Evolutionary conservation across 257 asterid genomes (phyloP), one percentile per base, ranked within the genome.

Genomic region (Solanum bulbocastanum): DNA sequence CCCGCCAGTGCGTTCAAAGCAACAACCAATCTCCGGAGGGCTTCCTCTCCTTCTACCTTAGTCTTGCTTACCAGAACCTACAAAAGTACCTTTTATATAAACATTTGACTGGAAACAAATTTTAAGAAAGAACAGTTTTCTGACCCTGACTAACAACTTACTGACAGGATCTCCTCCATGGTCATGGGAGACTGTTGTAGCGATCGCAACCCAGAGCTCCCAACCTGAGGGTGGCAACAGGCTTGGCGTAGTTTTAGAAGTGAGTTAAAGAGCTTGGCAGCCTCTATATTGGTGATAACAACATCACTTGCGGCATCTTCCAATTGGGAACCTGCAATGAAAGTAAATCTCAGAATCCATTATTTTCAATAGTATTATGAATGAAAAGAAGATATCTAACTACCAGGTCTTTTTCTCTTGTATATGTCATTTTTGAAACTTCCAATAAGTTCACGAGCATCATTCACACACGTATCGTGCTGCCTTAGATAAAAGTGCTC

Each of bases 141-240:
- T 76, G 86, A 87, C 83, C 79, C 85, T 87, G 81, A 32, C 85
- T 68, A 81, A 73, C 18, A 85, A 93, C 98, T 88, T 88, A 96
- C 99, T 92, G 92, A 96, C 81, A 97, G 92, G 87, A 97, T 93
- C 92, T 97, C 99, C 87, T 96, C 99, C 99, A 97, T 97, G 79
- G 99, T 96, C 99, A 97, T 94, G 78, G 99, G 99, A 88, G 98
- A 95, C 90, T 93, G 96, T 86, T 97, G 99, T 92, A 96, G 88
- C 75, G 98, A 91, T 66, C 99, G 98, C 86, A 97, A 87, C 82
- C 99, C 99, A 88, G 98, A 95, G 92, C 99, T 97, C 93, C 99
- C 99, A 75, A 97, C 99, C 92, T 97, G 99, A 90, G 99, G 99
- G 92, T 97, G 99, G 89, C 99, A 97, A 88, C 99, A 97, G 25